Evolutionary conservation across 2,329 filamentous ascomycete genomes (phyloP).

Genomic region (Beauveria bassiana): DNA sequence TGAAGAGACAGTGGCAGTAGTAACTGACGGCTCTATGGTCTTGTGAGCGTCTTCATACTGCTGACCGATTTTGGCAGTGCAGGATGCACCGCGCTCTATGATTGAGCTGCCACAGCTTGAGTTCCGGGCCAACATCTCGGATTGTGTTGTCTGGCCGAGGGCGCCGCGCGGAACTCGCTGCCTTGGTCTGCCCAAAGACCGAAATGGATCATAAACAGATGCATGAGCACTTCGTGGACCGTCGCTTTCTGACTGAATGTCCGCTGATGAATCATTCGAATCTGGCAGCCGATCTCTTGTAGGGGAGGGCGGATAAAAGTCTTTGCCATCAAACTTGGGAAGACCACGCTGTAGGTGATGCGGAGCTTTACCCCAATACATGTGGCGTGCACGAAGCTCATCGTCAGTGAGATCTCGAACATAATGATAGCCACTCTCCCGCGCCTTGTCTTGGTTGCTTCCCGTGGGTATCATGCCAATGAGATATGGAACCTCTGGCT

Average conservation of each 20-base stretch:
- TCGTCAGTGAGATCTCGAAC: slow-evolving; percentile 49
- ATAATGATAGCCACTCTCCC: slow-evolving; percentile 45
- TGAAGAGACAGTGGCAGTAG: slow-evolving; percentile 3
- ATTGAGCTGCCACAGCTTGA: slow-evolving; percentile 16
- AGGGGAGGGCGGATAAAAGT: slow-evolving; percentile 54
- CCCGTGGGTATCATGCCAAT: slow-evolving; percentile 43
- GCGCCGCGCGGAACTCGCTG: slow-evolving; percentile 17
- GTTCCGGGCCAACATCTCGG: slow-evolving; percentile 23
- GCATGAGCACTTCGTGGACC: neutral
- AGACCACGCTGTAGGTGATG: slow-evolving; percentile 42
- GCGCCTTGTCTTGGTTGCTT: slow-evolving; percentile 32
- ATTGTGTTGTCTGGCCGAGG: slow-evolving; percentile 25
- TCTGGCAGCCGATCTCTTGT: slow-evolving; percentile 26
- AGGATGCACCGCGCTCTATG: slow-evolving; percentile 18
- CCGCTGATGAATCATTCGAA: neutral
- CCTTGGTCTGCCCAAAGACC: slow-evolving; percentile 13
- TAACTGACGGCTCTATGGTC: slow-evolving; percentile 12
- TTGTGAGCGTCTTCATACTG: slow-evolving; percentile 23
- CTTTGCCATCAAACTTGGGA: slow-evolving; percentile 57
- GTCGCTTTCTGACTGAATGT: neutral
- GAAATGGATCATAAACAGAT: slow-evolving; percentile 17
- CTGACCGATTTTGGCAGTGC: slow-evolving; percentile 17
- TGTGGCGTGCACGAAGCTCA: slow-evolving; percentile 49
- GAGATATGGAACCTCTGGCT: slow-evolving; percentile 41
- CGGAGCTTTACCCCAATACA: slow-evolving; percentile 54